Evolutionary conservation across 345 rosid genomes (phyloP).

Genomic region (Rhizophora mangle): DNA sequence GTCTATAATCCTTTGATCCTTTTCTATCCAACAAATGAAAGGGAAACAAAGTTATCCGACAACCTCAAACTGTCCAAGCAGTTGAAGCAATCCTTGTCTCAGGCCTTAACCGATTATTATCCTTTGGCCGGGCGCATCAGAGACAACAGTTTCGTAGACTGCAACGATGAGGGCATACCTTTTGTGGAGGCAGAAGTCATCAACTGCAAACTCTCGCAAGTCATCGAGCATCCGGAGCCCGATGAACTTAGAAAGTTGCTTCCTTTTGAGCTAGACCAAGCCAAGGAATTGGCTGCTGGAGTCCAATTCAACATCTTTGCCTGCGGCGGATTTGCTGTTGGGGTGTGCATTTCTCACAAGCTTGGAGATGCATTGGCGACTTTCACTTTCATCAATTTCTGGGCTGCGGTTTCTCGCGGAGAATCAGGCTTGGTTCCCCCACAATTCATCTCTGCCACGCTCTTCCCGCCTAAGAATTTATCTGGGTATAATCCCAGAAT

Average conservation of each 20-base stretch:
- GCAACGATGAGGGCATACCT: constrained; percentile 33
- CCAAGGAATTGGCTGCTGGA: constrained; percentile 8
- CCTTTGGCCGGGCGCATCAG: constrained; percentile 48
- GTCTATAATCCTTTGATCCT: constrained; percentile 32
- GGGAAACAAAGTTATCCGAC: not conserved
- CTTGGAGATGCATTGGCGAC: constrained; percentile 40
- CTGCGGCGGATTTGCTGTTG: constrained; percentile 44
- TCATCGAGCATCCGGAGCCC: constrained; percentile 15
- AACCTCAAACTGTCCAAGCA: constrained; percentile 5
- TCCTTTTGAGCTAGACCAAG: constrained; percentile 20
- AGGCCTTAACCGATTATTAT: constrained; percentile 41
- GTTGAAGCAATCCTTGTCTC: constrained; percentile 42
- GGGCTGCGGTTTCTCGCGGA: constrained; percentile 29
- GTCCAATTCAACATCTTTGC: constrained; percentile 40
- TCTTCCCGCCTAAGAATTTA: constrained; percentile 21
- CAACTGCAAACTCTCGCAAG: constrained; percentile 18
- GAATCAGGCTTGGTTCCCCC: not conserved
- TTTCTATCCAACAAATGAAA: constrained; percentile 22
- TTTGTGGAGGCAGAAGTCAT: constrained; percentile 15
- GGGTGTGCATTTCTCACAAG: constrained; percentile 37
- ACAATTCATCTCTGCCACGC: constrained; percentile 7
- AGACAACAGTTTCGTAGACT: constrained; percentile 23
- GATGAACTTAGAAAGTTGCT: constrained; percentile 21
- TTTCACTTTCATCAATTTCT: constrained; percentile 32
- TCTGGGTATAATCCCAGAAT: constrained; percentile 13